Percentiles rank a stretch among this genome's conserved stretches.
Evolutionary conservation across 768 basidiomycete genomes (phyloP).

Genomic region (Phanerochaete sordida): DNA sequence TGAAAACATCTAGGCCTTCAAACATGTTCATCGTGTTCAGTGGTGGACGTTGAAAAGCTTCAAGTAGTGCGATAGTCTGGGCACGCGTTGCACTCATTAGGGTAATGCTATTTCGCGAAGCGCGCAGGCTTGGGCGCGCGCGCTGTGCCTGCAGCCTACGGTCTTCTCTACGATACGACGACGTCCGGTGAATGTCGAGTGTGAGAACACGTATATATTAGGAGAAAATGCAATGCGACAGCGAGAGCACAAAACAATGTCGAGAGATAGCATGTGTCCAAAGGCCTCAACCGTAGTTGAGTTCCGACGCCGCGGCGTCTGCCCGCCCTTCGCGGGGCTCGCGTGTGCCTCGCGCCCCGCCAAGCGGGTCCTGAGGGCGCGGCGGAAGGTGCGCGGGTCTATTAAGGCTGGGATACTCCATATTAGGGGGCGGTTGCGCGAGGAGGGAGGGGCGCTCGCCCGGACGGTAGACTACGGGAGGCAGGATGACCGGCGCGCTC

Average conservation of each 20-base stretch:
- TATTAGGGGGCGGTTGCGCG: background rate
- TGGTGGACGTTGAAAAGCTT: too few relatives aligned
- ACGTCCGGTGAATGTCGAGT: too few relatives aligned
- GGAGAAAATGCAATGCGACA: constrained; percentile 5
- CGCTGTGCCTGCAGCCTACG: too few relatives aligned
- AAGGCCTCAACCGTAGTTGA: constrained; percentile 28
- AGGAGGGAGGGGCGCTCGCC: constrained; percentile 16
- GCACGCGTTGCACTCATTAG: too few relatives aligned
- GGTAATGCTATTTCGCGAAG: too few relatives aligned
- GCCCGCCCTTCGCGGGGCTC: constrained; percentile 1
- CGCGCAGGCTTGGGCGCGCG: too few relatives aligned
- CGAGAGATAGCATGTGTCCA: background rate
- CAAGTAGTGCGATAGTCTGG: too few relatives aligned
- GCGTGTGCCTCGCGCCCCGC: background rate
- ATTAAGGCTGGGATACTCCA: background rate
- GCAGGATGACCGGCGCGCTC: constrained; percentile 13
- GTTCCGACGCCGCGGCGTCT: constrained; percentile 18
- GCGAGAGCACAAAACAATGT: background rate
- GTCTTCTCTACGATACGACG: too few relatives aligned
- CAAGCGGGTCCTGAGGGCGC: background rate
- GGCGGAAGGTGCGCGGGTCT: constrained; percentile 8
- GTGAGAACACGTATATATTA: background rate
- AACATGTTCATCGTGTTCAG: too few relatives aligned
- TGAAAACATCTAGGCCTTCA: background rate
- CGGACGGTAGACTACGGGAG: constrained; percentile 19